phyloP scores from a whole-genome alignment of 257 asterid species.

The Capsicum pubescens region DNA sequence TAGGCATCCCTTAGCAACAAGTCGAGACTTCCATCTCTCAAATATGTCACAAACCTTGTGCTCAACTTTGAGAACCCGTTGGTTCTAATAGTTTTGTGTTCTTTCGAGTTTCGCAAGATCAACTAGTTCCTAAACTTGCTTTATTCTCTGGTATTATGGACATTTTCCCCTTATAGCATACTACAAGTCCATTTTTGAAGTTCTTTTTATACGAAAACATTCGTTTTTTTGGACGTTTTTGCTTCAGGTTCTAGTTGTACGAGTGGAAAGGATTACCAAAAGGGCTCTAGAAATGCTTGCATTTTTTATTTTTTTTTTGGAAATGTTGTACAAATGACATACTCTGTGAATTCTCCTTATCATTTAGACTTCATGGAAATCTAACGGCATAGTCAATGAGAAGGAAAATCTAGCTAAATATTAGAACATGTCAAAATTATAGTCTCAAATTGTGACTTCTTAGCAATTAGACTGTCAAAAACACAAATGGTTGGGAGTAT shows the following conservation, averaged over 20 bases:
- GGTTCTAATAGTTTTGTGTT: background rate
- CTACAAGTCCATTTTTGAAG: background rate
- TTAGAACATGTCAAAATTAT: background rate
- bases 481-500: background rate
- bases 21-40: background rate
- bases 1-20: constrained; percentile 4
- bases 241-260: background rate
- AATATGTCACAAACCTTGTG: constrained; percentile 1
- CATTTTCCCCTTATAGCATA: constrained; percentile 9
- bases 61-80: background rate
- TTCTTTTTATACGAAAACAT: background rate
- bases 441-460: background rate
- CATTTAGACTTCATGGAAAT: background rate
- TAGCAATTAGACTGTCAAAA: background rate
- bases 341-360: background rate
- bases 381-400: background rate
- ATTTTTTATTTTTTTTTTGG: background rate
- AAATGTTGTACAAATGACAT: background rate
- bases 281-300: background rate
- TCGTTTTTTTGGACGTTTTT: background rate
- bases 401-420: background rate
- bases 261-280: background rate
- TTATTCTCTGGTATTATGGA: background rate
- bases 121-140: background rate
- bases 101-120: background rate